A percentile compares a stretch with the other conserved stretches of the same genome.
phyloP scores from a whole-genome alignment of 2,329 filamentous ascomycete species.

The Chaetomium sp. region DNA sequence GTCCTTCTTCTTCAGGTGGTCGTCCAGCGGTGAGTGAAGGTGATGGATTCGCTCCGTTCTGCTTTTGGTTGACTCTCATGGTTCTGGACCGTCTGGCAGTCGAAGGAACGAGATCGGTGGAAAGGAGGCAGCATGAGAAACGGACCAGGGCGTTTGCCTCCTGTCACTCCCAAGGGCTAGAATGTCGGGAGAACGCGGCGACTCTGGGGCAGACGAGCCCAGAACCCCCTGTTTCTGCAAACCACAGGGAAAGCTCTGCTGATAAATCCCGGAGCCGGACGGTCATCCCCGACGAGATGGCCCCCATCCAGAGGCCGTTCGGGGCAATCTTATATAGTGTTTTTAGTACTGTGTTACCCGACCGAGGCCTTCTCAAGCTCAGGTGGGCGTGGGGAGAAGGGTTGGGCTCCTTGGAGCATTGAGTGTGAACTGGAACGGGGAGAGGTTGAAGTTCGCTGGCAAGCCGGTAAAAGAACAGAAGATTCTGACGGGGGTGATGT shows the following conservation, averaged over 20 bases:
- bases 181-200: no score
- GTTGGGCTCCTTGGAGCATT: background rate
- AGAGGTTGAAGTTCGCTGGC: no score
- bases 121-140: no score
- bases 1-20: conserved; percentile 2
- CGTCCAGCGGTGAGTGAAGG: background rate
- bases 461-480: no score
- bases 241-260: background rate
- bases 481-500: no score
- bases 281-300: no score
- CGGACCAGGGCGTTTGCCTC: no score
- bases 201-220: background rate
- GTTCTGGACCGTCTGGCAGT: background rate
- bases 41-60: background rate
- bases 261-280: background rate
- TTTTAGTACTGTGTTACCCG: background rate
- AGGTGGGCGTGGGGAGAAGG: background rate
- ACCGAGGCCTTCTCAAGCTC: background rate
- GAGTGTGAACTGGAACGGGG: background rate
- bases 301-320: background rate
- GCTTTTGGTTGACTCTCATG: background rate
- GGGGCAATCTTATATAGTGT: conserved; percentile 4
- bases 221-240: background rate
- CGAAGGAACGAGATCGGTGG: background rate
- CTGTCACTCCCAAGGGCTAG: no score